Conservation (phyloP, 163 green algal genomes). For the Dunaliella salina region DNA sequence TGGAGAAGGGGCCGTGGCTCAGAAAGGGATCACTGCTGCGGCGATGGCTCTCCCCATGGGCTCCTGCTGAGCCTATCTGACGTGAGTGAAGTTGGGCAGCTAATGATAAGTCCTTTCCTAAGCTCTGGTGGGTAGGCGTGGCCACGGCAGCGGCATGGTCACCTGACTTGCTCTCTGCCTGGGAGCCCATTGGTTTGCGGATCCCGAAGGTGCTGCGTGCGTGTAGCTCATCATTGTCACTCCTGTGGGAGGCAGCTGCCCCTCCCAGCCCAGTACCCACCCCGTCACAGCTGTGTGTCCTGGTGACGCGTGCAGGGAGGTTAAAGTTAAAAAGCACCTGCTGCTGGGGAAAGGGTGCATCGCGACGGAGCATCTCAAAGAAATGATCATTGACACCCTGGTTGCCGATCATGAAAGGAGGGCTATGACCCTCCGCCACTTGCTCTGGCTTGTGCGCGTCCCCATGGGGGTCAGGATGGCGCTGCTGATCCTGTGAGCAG, state of each 20-base stretch:
- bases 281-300: background rate
- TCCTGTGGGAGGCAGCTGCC: too few relatives aligned
- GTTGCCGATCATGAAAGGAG: background rate
- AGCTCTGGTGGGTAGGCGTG: background rate
- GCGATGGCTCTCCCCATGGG: background rate
- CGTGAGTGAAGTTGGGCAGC: background rate
- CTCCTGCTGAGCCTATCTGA: background rate
- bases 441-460: too few relatives aligned
- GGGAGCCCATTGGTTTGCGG: background rate
- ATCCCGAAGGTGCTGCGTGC: background rate
- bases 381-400: background rate
- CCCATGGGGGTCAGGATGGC: too few relatives aligned
- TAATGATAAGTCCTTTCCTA: background rate
- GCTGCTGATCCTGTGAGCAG: background rate
- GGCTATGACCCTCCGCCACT: background rate
- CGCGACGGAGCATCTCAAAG: too few relatives aligned
- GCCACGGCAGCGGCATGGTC: too few relatives aligned
- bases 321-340: background rate
- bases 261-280: background rate
- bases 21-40: background rate
- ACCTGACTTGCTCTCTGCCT: background rate
- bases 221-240: background rate
- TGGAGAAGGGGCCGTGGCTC: background rate
- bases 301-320: background rate
- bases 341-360: background rate